Evolutionary conservation across 345 rosid genomes (phyloP).

Genomic region (Eucalyptus guilfoylei): DNA sequence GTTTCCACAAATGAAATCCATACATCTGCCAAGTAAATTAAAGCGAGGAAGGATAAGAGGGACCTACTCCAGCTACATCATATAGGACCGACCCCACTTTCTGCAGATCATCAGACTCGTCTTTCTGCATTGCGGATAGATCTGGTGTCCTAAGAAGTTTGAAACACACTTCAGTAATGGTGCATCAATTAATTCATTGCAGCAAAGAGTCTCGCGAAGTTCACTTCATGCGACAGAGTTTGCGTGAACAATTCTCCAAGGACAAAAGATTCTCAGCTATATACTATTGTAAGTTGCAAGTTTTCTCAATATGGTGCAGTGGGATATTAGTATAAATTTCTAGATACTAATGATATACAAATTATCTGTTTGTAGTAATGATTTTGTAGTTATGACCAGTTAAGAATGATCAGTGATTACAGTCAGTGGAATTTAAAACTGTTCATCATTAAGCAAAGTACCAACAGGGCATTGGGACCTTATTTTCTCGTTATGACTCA

Average conservation of each 20-base stretch:
- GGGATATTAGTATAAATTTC: not conserved
- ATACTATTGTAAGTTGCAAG: not conserved
- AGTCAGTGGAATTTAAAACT: not conserved
- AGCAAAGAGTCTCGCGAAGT: not conserved
- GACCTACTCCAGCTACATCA: constrained; percentile 29
- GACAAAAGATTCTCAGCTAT: not conserved
- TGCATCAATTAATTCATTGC: not conserved
- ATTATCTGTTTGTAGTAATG: not conserved
- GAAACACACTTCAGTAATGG: not conserved
- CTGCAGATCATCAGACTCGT: constrained; percentile 49
- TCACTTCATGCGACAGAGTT: not conserved
- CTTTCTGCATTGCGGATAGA: constrained; percentile 62
- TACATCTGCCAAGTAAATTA: not conserved
- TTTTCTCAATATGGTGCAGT: not conserved
- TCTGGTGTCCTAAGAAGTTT: constrained; percentile 38
- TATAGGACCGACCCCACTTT: constrained; percentile 46
- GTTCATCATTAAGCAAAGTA: not conserved
- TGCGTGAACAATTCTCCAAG: not conserved
- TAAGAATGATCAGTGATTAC: not conserved
- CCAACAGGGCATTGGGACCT: not conserved
- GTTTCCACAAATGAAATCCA: not conserved
- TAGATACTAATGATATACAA: not conserved
- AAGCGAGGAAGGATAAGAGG: not conserved
- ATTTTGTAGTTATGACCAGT: not conserved
- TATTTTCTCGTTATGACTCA: not conserved